Evolutionary conservation across 805 yeast genomes (phyloP).

Genomic region (Metschnikowia matae): DNA sequence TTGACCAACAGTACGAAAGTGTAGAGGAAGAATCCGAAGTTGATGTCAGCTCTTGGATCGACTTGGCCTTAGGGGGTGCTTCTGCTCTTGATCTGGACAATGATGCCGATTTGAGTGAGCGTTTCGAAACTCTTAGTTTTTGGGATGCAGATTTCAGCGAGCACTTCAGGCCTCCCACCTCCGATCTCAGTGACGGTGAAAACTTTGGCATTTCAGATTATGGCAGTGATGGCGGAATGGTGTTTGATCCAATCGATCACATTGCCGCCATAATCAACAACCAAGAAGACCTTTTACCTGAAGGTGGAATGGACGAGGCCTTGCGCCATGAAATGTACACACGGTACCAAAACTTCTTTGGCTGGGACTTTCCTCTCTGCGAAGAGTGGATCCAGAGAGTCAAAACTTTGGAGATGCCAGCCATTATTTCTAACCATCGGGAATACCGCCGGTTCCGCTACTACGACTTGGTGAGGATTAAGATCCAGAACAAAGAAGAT

Average conservation of each 20-base stretch:
- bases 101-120: neutral
- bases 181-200: too few relatives aligned
- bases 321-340: neutral
- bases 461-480: constrained; percentile 11
- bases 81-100: neutral
- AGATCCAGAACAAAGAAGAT: neutral
- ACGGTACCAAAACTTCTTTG: constrained; percentile 1
- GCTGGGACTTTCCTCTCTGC: neutral
- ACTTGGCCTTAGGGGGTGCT: neutral
- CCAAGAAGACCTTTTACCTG: neutral
- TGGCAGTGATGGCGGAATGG: neutral
- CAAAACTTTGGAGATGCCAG: constrained; percentile 1
- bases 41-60: neutral
- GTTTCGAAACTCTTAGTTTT: neutral
- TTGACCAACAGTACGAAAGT: neutral
- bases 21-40: neutral
- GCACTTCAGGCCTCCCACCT: too few relatives aligned
- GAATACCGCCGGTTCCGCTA: constrained; percentile 13
- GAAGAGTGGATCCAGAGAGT: constrained; percentile 1
- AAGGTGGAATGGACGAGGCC: neutral
- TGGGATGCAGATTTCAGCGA: neutral
- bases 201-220: too few relatives aligned
- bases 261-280: neutral
- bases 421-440: constrained; percentile 2
- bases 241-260: neutral